Base-by-base conservation (phyloP, 208 protist species). In the Sergeia podlipaevii region DNA sequence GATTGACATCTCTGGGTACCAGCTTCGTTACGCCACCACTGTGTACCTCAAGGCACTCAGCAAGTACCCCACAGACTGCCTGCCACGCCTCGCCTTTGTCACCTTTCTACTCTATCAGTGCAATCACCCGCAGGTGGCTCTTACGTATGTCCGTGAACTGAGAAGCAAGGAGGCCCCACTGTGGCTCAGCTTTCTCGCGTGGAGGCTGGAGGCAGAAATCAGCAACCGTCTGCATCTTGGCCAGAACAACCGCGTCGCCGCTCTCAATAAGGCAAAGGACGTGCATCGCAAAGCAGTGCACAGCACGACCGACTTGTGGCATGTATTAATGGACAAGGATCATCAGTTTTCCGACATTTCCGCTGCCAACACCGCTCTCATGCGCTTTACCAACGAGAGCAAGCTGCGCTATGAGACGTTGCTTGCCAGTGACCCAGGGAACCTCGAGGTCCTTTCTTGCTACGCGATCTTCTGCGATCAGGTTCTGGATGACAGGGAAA, bases 41-140 rank as follows among this genome's bases (percentile, higher is more conserved):
- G 52, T 74, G 28, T 70, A 60, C 45, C 6, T 59, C 44, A 74
- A 69, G 43, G 66, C 60, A 24, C n/a, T 68, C n/a, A 13, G 8
- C 10, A 45, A 61, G 51, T 74, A 46, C 55, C 48, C 24, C 17
- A 18, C 7, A 7, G 8, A 24, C 15, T 5, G n/a, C 13, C 8
- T 60, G 7, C 15, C 37, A 17, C 20, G 27, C 6, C 17, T 65
- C 15, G 49, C 46, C 13, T 63, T 69, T 27, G 29, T 34, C 18
- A 7, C 38, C 39, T 70, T 69, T 28, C 54, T 74, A 11, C 10
- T 41, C 26, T 13, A 65, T 27, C 26, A 57, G 11, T 49, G 20
- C 26, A 6, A 18, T 17, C 15, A 29, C 20, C 13, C 33, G 18
- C 34, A 21, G n/a, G 4, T 66, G 5, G 60, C 60, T 7, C 5